Evolutionary conservation across 176 grass and related monocot genomes (phyloP), one percentile per base, ranked within the genome.

Genomic region (Bothriochloa decipiens): DNA sequence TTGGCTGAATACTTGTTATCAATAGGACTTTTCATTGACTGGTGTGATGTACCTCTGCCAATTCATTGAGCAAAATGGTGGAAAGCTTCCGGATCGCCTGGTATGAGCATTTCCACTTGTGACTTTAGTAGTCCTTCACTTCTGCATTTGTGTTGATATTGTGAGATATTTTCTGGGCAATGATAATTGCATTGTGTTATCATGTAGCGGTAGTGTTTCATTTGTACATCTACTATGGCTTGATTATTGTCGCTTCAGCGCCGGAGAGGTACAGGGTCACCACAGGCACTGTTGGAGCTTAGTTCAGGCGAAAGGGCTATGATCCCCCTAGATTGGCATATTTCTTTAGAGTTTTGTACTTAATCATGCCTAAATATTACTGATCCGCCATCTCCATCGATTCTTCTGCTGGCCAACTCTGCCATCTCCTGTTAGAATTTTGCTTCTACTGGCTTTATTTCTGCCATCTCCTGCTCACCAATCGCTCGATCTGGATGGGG

Each of bases 41-140:
- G 95, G 95, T 83, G 92, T 97, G 52, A 97, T 97, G 95, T 97
- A 97, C 71, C 95, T 97, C 37, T 97, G 92, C 82, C 92, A 94
- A 84, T 97, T 94, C 86, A 91, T 94, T 67, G 95, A 97, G 79
- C 88, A 93, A 66, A 97, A 86, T 89, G 92, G 95, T 89, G 92
- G 95, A 65, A 94, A 94, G 83, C 90, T 97, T 72, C 95, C 95
- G 0, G 92, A 97, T 58, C 89, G 74, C 76, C 79, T 97, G 76
- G 87, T 92, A 90, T 57, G 74, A 85, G 72, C 32, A 64, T 50
- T 84, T 15, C 42, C 25, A 39, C 32, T 58, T 60, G 8, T 60
- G 55, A 60, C 55, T 17, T n/a, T 5, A 61, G 9, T 52, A 83
- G 55, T 60, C 55, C 29, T 77, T 70, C 17, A 20, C 27, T 43